These are phyloP conservation scores for Colletotrichum destructivum DNA, from an alignment of 2,329 filamentous ascomycete genomes.

Conservation along the genomic window DNA sequence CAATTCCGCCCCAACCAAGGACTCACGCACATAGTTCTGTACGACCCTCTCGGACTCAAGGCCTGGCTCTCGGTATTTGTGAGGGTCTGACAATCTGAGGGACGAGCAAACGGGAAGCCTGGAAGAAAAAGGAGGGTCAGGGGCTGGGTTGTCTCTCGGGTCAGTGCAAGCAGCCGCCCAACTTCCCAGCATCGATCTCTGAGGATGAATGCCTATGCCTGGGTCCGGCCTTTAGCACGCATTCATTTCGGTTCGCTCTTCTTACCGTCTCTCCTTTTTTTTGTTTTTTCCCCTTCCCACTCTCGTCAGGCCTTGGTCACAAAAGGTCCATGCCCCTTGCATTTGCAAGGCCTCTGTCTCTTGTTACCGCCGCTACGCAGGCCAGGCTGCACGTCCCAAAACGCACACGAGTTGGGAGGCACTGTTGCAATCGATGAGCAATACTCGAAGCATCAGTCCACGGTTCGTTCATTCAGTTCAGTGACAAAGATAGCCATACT, in stretches of 20 bases:
- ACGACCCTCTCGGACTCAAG: background rate
- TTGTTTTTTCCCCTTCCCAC: no score
- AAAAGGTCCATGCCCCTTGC: background rate
- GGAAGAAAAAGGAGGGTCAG: background rate
- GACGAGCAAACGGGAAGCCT: background rate
- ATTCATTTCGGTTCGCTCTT: slow-evolving; percentile 26
- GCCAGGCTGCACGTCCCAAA: background rate
- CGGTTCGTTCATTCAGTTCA: background rate
- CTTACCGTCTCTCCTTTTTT: slow-evolving; percentile 4
- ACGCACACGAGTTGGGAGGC: background rate
- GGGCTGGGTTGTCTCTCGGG: background rate
- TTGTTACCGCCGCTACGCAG: background rate
- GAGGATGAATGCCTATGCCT: background rate
- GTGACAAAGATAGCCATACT: slow-evolving; percentile 2
- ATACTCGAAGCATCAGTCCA: background rate
- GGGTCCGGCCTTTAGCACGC: slow-evolving; percentile 16
- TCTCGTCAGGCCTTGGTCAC: background rate
- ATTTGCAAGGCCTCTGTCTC: background rate
- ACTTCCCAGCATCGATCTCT: background rate
- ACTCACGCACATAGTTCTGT: background rate
- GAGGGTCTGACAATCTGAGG: background rate
- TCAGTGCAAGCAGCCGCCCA: slow-evolving; percentile 6
- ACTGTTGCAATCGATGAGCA: background rate
- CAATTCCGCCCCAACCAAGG: background rate
- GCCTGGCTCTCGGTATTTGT: background rate